phyloP scores from a whole-genome alignment of 169 alveolate genomes.

The Plasmodium vivax region DNA sequence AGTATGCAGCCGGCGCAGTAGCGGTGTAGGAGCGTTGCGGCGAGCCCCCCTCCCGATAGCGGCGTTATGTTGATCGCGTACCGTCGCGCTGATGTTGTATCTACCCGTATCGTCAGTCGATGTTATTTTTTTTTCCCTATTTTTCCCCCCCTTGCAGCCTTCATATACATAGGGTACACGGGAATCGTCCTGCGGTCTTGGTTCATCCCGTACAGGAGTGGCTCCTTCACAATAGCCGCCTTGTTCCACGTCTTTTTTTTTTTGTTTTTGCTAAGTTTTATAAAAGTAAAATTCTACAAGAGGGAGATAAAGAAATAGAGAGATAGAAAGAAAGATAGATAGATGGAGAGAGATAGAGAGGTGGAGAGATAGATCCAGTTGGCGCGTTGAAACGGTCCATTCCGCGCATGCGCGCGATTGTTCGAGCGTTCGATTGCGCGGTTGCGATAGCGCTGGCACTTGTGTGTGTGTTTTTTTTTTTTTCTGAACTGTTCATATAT shows the following conservation, averaged over 20 bases:
- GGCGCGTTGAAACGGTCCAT: not conserved
- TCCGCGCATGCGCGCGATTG: too few relatives aligned
- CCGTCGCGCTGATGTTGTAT: not conserved
- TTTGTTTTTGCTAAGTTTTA: conserved; percentile 60
- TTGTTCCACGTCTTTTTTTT: conserved; percentile 56
- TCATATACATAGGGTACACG: conserved; percentile 58
- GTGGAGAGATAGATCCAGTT: not conserved
- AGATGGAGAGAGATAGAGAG: too few relatives aligned
- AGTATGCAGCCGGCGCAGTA: not conserved
- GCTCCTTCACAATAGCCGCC: conserved; percentile 55
- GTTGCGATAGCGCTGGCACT: not conserved
- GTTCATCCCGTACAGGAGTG: conserved; percentile 72
- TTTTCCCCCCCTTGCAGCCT: conserved; percentile 26
- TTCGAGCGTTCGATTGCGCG: not conserved
- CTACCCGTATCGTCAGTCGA: not conserved
- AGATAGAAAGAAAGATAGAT: too few relatives aligned
- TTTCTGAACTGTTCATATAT: not conserved
- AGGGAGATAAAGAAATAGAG: not conserved
- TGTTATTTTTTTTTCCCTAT: not conserved
- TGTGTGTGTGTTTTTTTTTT: not conserved
- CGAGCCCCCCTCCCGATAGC: not conserved
- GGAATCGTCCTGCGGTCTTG: conserved; percentile 61
- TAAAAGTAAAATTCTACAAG: conserved; percentile 30
- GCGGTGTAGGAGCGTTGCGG: not conserved
- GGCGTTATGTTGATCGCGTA: not conserved